Base-by-base conservation (phyloP, 345 rosid species). In the Salix exigua region DNA sequence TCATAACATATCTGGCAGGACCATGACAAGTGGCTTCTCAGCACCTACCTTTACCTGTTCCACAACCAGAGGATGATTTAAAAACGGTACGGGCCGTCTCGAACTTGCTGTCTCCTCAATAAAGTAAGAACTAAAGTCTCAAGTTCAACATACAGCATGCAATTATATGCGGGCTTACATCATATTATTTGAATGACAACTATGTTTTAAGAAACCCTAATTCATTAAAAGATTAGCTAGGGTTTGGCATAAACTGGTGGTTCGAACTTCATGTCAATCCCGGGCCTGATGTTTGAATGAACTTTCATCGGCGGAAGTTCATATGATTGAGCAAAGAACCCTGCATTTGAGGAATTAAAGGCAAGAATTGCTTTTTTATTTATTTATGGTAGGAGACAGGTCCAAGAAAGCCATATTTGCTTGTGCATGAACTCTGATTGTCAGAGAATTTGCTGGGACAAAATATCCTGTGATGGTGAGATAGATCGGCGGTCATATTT, bases 21-120 rank as follows among this genome's bases (percentile, higher is more conserved):
- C 23, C 50, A 62, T 46, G 83, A 75, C 86, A 80, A 78, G 73
- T 83, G 83, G 79, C 82, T 42, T 51, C 70, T 68, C 38, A 70
- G 68, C 80, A 77, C 71, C 66, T 1, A n/a, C 70, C 76, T 33
- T 68, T 73, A 68, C 75, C 73, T 64, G 60, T 79, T 76, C 81
- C 73, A 55, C 66, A 23, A 5, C 14, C 26, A 65, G n/a, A 7
- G 4, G 28, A 21, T 7, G 26, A 14, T 48, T 61, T 73, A 8
- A 62, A 72, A 68, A 68, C 10, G 35, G 14, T 9, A 7, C 58
- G 50, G 58, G 8, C 74, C 48, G 75, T 66, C 79, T 62, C 67
- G 33, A 51, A 58, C 73, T 73, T 66, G 73, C 66, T 79, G 80
- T 76, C 80, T 51, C 64, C 80, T 73, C 26, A 53, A 55, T 73